A percentile compares a stretch with the other conserved stretches of the same genome.
These are phyloP conservation scores for Malassezia globosa DNA, from an alignment of 1,284 basidiomycete species.

Conservation along the genomic window DNA sequence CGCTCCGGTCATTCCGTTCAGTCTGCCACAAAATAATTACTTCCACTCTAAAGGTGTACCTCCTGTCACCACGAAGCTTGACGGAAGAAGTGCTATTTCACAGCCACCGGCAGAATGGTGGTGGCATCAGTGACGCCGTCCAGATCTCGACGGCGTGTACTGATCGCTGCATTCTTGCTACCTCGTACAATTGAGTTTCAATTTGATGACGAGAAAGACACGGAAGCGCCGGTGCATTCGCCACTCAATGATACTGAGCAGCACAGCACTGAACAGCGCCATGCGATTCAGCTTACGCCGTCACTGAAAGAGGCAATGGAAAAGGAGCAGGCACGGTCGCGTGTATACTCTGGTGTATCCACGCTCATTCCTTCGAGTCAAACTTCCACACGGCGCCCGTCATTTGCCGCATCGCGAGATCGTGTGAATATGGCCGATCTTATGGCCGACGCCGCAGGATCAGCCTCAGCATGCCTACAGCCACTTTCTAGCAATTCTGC, in stretches of 20 bases:
- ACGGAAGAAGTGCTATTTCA: too few species aligned
- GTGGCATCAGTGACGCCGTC: too few species aligned
- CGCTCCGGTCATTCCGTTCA: too few species aligned
- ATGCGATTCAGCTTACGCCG: conserved; percentile 27
- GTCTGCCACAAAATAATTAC: too few species aligned
- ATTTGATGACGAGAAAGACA: conserved; percentile 19
- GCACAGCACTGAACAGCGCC: conserved; percentile 21
- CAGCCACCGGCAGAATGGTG: too few species aligned
- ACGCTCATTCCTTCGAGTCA: conserved; percentile 5
- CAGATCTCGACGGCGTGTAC: conserved; percentile 26
- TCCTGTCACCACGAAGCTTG: too few species aligned
- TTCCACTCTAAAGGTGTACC: too few species aligned
- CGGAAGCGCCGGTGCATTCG: neutral
- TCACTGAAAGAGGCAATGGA: conserved; percentile 24
- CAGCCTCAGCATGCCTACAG: neutral
- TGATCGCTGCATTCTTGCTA: conserved; percentile 40
- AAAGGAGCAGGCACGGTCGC: neutral
- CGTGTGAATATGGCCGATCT: conserved; percentile 37
- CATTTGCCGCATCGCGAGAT: conserved; percentile 23
- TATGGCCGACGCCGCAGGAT: conserved; percentile 29
- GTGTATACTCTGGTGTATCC: conserved; percentile 3
- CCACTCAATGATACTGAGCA: conserved; percentile 19
- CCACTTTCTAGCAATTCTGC: neutral
- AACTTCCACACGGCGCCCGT: conserved; percentile 16
- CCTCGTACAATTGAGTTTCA: conserved; percentile 34